Percentiles rank a stretch among this genome's conserved stretches.
Conservation (phyloP, 2,329 filamentous ascomycete genomes). For the Cryphonectria parasitica region DNA sequence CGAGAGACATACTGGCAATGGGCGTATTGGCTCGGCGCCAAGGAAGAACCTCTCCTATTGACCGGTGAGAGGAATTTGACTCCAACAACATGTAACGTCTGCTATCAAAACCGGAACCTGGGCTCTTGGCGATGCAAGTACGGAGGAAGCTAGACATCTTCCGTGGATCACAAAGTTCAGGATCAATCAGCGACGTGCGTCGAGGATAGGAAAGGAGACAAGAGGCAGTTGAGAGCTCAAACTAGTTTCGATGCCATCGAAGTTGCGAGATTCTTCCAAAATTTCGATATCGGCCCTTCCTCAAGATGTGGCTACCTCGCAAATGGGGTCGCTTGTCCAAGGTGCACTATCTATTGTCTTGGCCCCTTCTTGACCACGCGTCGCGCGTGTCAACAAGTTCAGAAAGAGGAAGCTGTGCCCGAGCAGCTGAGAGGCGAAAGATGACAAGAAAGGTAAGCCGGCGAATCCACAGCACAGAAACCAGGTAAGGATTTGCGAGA, state of each 20-base stretch:
- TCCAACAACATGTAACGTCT: background rate
- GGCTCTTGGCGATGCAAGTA: slow-evolving; percentile 2
- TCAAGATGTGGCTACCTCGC: background rate
- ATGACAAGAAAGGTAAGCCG: background rate
- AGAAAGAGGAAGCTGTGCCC: slow-evolving; percentile 1
- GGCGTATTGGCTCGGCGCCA: background rate
- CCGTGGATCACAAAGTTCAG: background rate
- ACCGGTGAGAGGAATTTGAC: background rate
- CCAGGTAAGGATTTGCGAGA: background rate
- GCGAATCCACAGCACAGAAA: background rate
- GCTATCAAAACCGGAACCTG: background rate
- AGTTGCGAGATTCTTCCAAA: background rate
- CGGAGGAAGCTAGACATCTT: background rate
- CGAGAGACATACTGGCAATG: background rate
- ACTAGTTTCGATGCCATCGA: background rate
- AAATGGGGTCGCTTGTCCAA: background rate
- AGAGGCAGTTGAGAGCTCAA: background rate
- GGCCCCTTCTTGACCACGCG: background rate
- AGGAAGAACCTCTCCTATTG: background rate
- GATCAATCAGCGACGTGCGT: background rate
- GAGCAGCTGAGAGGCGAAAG: background rate
- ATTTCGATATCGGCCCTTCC: background rate
- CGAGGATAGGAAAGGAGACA: background rate
- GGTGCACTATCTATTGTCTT: slow-evolving; percentile 1
- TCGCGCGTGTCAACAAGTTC: background rate